Evolutionary conservation across 371 early-diverging fungal genomes (phyloP), one percentile per base, ranked within the genome.

Genomic region (Umbelopsis sp.): DNA sequence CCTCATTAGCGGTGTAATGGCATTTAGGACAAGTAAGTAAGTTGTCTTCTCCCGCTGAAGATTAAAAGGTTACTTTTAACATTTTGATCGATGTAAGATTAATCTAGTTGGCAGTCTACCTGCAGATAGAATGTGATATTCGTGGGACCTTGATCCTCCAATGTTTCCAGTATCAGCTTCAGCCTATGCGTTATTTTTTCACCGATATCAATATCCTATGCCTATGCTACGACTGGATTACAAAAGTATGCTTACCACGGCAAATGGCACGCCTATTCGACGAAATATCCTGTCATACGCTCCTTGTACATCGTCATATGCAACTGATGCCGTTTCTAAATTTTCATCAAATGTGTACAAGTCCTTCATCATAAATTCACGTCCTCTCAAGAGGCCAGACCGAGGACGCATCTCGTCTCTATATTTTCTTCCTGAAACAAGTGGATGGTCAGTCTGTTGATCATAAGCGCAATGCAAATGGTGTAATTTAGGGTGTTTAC

Each of bases 361-460:
- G 77, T 97, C 97, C 74, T 96, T 97, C 97, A 97, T 97, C n/a
- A 95, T 72, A 70, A 97, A 96, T 74, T 97, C 96, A 46, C 94
- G 86, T 6, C 90, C 95, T 16, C 97, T 83, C 63, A 97, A 79
- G 24, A 97, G 74, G 9, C 95, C 96, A 12, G 88, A 87, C 25
- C 96, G 83, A 32, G 94, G 94, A 25, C 96, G 84, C 37, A 92
- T 77, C 68, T 95, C 96, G 72, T 96, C 95, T 7, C 96, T 87
- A 67, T 88, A 94, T 76, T 95, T 96, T 51, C 87, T 82, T 18
- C 87, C 83, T 80, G 22, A 64, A 8, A 45, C 7, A 4, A 1
- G 2, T 41, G 41, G 41, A 41, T 7, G 12, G 12, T 12, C 41
- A 41, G 7, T 7, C 41, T 12, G 2, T 41, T 12, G 10, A 4